Base-by-base conservation (phyloP, 2,329 filamentous ascomycete species). In the Ophiognomonia clavigignenti-juglandacearum region DNA sequence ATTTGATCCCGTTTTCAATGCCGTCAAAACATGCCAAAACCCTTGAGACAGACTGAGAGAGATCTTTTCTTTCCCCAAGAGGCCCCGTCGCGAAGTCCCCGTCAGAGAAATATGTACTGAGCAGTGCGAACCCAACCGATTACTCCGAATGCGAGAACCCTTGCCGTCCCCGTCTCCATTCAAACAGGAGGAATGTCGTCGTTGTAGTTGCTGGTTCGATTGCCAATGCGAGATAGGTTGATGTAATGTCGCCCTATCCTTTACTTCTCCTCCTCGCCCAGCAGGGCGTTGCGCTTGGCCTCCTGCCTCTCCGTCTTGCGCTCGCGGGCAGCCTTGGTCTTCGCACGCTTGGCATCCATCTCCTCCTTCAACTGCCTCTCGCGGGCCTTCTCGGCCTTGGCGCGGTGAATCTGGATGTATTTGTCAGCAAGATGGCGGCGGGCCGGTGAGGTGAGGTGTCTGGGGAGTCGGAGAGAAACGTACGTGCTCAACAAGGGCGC, bases 271-370 rank as follows among this genome's bases (percentile, higher is more conserved):
- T 77, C 77, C 64, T 78, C 76, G 69, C 78, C 88, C 66, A 86
- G 69, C 72, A 95, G 72, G 68, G 88, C 90, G 68, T 82, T 85
- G 73, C 90, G 84, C 92, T 98, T 98, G 73, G 86, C 85, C 70
- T 78, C 73, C 71, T 86, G 82, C 75, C 95, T 88, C 82, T 96
- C 89, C 75, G 85, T 76, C 85, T 93, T 93, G 81, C 93, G 86
- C 86, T 97, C 93, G 78, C 93, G 90, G 66, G 93, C 93, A 70
- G 93, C 93, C 91, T 96, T 97, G 85, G 90, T 97, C 90, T 96
- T 96, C 73, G 90, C 89, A 79, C 93, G 90, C 86, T 96, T 97
- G 81, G 88, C 89, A 72, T 97, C 93, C 93, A 98, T 98, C 82
- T 97, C 91, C 72, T 97, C 91, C 86, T 95, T 92, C 75, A 98